Conservation (phyloP, 768 basidiomycete genomes). For the Phlebiopsis gigantea region DNA sequence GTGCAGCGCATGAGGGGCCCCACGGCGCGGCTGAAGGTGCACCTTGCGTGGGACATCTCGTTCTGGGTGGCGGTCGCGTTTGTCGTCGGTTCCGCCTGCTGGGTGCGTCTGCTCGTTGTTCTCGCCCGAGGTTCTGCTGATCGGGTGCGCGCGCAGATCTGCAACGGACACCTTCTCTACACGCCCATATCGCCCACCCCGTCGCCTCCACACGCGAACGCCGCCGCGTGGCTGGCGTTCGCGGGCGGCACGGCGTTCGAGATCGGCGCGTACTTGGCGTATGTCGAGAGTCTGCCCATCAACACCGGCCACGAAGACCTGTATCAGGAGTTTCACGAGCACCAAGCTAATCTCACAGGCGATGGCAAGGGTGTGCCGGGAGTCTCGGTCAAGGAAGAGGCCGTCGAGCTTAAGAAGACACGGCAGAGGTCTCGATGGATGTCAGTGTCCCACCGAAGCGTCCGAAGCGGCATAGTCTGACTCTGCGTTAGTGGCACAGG, state of each 20-base stretch:
- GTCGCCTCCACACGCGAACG: conserved; percentile 16
- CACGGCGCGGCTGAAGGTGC: conserved; percentile 15
- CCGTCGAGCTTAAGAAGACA: not conserved
- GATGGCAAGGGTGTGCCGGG: not conserved
- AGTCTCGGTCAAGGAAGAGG: no score
- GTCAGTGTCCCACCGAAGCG: conserved; percentile 20
- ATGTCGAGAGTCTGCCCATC: conserved; percentile 44
- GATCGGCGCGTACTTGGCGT: conserved; percentile 45
- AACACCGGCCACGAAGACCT: conserved; percentile 37
- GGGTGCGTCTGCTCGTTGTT: conserved; percentile 16
- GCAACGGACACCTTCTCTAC: conserved; percentile 52
- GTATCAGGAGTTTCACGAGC: conserved; percentile 26
- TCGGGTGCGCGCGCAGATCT: conserved; percentile 32
- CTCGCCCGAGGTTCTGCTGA: conserved; percentile 23
- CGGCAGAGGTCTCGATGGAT: conserved; percentile 8
- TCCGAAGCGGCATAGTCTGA: no score
- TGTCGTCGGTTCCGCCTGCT: conserved; percentile 19
- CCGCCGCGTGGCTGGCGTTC: conserved; percentile 45
- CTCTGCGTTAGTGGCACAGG: conserved; percentile 14
- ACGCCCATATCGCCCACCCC: conserved; percentile 33
- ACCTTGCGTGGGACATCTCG: conserved; percentile 20
- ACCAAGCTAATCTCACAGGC: conserved; percentile 12
- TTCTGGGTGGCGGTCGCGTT: conserved; percentile 24
- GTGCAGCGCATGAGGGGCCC: conserved; percentile 16
- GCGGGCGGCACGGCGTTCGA: conserved; percentile 59